phyloP scores from a whole-genome alignment of 225 moss, liverwort and hornwort genomes.

The Polytrichum formosum region DNA sequence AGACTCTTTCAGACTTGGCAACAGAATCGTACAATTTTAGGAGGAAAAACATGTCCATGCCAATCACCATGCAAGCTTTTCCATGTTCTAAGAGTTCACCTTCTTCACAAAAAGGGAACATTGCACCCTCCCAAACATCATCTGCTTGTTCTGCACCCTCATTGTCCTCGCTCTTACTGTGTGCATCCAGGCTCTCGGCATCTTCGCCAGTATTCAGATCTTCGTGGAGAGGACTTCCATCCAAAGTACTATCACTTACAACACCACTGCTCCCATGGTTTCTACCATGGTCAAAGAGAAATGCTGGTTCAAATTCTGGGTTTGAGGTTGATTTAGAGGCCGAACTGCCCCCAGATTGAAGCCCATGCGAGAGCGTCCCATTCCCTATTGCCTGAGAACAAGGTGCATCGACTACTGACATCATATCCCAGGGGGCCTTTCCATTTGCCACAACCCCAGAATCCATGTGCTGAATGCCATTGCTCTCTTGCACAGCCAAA shows the following conservation, averaged over 20 bases:
- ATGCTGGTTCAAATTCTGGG: constrained; percentile 42
- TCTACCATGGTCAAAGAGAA: constrained; percentile 41
- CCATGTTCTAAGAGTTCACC: constrained; percentile 30
- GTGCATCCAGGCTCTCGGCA: constrained; percentile 76
- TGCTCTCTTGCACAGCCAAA: constrained; percentile 16
- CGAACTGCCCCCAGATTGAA: constrained; percentile 28
- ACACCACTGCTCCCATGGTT: constrained; percentile 33
- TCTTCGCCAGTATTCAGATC: constrained; percentile 58
- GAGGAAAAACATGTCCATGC: background rate
- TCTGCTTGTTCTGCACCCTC: constrained; percentile 70
- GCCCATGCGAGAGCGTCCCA: constrained; percentile 15
- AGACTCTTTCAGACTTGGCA: too few relatives aligned
- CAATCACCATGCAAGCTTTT: background rate
- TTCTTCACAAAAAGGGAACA: constrained; percentile 97
- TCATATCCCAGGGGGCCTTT: constrained; percentile 28
- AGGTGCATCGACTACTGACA: background rate
- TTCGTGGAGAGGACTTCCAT: constrained; percentile 25
- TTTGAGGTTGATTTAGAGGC: constrained; percentile 22
- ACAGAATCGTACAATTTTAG: background rate
- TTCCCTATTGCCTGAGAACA: constrained; percentile 21
- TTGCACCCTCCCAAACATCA: constrained; percentile 91
- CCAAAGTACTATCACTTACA: constrained; percentile 35
- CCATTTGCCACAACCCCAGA: constrained; percentile 14
- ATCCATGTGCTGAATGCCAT: constrained; percentile 14
- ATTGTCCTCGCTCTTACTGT: constrained; percentile 88